These are phyloP conservation scores for Immersiporthe knoxdaviesiana DNA, from an alignment of 2,329 filamentous ascomycete genomes.

Conservation along the genomic window DNA sequence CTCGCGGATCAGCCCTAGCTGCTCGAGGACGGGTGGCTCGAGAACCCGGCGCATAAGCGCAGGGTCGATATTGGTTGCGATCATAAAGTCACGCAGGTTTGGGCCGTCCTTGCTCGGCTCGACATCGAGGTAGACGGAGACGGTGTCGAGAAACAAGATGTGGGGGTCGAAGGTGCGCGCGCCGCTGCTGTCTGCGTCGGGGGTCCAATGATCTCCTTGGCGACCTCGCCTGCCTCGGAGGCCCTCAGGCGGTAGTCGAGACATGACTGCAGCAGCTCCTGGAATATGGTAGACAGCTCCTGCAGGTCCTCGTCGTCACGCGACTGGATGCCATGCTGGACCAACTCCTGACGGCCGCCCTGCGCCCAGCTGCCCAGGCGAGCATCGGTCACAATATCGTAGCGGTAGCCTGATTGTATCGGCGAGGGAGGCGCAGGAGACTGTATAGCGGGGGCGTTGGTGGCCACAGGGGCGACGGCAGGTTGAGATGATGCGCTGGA, in stretches of 20 bases:
- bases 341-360: conserved; percentile 67
- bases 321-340: conserved; percentile 67
- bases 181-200: conserved; percentile 55
- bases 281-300: conserved; percentile 73
- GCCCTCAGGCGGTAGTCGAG: conserved; percentile 70
- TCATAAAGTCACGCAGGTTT: conserved; percentile 68
- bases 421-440: conserved; percentile 38
- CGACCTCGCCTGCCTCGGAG: conserved; percentile 68
- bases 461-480: conserved; percentile 27
- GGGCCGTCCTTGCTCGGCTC: conserved; percentile 57
- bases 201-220: conserved; percentile 73
- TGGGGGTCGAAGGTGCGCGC: conserved; percentile 62
- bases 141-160: conserved; percentile 78
- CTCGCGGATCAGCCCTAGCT: conserved; percentile 79
- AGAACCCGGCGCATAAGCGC: conserved; percentile 77
- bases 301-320: conserved; percentile 69
- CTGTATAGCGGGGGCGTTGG: conserved; percentile 34
- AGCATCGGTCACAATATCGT: conserved; percentile 75
- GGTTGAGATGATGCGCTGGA: conserved; percentile 44
- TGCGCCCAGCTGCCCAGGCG: conserved; percentile 69
- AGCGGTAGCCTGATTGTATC: conserved; percentile 62
- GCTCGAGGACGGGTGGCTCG: conserved; percentile 76
- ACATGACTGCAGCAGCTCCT: conserved; percentile 81
- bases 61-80: conserved; percentile 72
- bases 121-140: conserved; percentile 77